Evolutionary conservation across 352 stramenopile species (phyloP), one percentile per base, ranked within the genome.

Genomic region (Lagenidium giganteum): DNA sequence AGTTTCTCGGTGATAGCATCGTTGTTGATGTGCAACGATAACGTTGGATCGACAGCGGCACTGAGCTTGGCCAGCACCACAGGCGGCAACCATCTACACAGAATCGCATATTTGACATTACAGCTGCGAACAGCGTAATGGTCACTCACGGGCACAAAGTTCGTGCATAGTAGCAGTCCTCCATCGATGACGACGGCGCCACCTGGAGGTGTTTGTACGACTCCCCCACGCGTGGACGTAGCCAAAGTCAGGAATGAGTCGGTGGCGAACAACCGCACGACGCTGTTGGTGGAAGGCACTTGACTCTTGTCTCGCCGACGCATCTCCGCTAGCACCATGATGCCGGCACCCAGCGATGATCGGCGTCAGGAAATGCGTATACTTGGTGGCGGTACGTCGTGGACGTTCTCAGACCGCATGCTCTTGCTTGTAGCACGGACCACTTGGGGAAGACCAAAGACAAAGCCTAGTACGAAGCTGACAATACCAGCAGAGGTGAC

Each of bases 151-250:
- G 33, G 53, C 34, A 61, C 37, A 23, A 57, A 43, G 20, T 61
- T 61, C 42, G 56, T 57, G 31, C 51, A 47, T 16, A 61, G 47
- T 21, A 61, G 31, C 25, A 61, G 46, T 38, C 53, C 53, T 8
- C 36, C 38, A 18, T 61, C 53, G 2, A 37, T 3, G 5, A 51
- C 25, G 21, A 57, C 34, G 30, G 46, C 51, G 36, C 36, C 35
- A 12, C 40, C 40, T 20, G 25, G 5, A 7, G 8, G n/a, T 7
- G 25, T 36, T 13, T n/a, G n/a, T n/a, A n/a, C n/a, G n/a, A n/a
- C n/a, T n/a, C n/a, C n/a, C n/a, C n/a, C n/a, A n/a, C n/a, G n/a
- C n/a, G n/a, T n/a, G n/a, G n/a, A n/a, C n/a, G 37, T 54, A 8
- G 37, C 47, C 4, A 54, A 17, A 14, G 5, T 9, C 17, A 14